phyloP scores from a whole-genome alignment of 306 rosid species.

The Trifolium subterraneum region DNA sequence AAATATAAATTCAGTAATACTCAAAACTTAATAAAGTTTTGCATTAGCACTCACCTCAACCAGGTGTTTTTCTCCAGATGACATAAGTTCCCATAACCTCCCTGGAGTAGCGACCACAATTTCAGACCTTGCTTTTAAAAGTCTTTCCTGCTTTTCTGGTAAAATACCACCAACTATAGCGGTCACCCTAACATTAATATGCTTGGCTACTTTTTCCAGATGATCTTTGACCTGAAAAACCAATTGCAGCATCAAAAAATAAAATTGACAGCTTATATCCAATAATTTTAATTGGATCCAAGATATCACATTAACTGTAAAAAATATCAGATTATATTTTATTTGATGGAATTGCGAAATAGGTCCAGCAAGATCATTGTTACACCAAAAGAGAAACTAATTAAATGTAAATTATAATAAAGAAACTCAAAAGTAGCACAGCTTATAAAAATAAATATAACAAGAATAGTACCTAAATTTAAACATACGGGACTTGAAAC shows the following conservation, averaged over 20 bases:
- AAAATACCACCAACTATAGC: constrained; percentile 96
- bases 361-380: constrained; percentile 3
- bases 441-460: background rate
- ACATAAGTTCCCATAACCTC: constrained; percentile 96
- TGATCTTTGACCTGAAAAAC: constrained; percentile 78
- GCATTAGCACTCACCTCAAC: constrained; percentile 65
- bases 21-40: constrained; percentile 20
- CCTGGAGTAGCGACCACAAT: constrained; percentile 97
- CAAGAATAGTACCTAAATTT: constrained; percentile 4
- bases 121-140: constrained; percentile 80
- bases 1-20: constrained; percentile 29
- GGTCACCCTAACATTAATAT: constrained; percentile 71
- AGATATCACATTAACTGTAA: constrained; percentile 12
- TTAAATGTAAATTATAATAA: background rate
- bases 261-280: constrained; percentile 23
- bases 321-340: background rate
- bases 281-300: constrained; percentile 10
- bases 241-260: constrained; percentile 27
- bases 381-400: background rate
- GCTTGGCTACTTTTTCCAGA: constrained; percentile 70
- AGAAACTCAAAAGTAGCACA: background rate
- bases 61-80: constrained; percentile 83
- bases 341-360: constrained; percentile 8
- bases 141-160: constrained; percentile 89
- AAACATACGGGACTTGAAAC: constrained; percentile 16